A percentile compares a stretch with the other conserved stretches of the same genome.
These are phyloP conservation scores for Lactifluus volemus DNA, from an alignment of 768 basidiomycete genomes.

Conservation along the genomic window DNA sequence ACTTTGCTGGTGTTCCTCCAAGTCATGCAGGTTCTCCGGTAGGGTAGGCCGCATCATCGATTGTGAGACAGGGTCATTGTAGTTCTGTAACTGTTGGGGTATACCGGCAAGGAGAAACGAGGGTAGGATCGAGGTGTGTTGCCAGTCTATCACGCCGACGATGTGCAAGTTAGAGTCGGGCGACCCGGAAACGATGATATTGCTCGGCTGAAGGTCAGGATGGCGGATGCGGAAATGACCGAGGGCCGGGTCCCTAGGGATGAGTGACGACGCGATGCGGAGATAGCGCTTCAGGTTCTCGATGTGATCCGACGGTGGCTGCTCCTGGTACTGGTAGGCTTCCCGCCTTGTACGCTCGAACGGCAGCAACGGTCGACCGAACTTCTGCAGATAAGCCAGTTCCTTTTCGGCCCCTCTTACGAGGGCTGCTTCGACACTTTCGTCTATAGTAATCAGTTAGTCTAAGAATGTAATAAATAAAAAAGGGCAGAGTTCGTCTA, in stretches of 20 bases:
- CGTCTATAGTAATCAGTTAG: slow-evolving; percentile 33
- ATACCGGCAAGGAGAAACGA: slow-evolving; percentile 32
- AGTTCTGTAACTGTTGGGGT: slow-evolving; percentile 39
- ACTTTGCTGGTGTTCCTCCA: slow-evolving; percentile 31
- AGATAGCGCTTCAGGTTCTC: slow-evolving; percentile 43
- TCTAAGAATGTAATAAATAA: slow-evolving; percentile 22
- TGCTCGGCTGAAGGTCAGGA: slow-evolving; percentile 27
- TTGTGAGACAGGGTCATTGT: slow-evolving; percentile 35
- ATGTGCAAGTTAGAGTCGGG: slow-evolving; percentile 34
- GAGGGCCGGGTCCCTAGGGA: slow-evolving; percentile 33
- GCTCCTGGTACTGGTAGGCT: slow-evolving; percentile 36
- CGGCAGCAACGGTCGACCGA: slow-evolving; percentile 41
- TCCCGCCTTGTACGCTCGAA: slow-evolving; percentile 36
- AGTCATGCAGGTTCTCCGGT: slow-evolving; percentile 35
- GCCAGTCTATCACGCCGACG: slow-evolving; percentile 44
- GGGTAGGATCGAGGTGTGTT: slow-evolving; percentile 35
- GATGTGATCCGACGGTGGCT: slow-evolving; percentile 36
- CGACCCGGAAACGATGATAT: slow-evolving; percentile 41
- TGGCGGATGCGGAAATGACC: too few species aligned
- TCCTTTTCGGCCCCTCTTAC: slow-evolving; percentile 38
- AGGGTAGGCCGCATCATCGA: slow-evolving; percentile 32
- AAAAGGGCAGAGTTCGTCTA: slow-evolving; percentile 30
- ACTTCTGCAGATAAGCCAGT: slow-evolving; percentile 37
- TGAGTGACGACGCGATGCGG: slow-evolving; percentile 34
- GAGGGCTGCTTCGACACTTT: slow-evolving; percentile 36